Conservation (phyloP, 2,329 filamentous ascomycete species). For the Aspergillus neoniger region DNA sequence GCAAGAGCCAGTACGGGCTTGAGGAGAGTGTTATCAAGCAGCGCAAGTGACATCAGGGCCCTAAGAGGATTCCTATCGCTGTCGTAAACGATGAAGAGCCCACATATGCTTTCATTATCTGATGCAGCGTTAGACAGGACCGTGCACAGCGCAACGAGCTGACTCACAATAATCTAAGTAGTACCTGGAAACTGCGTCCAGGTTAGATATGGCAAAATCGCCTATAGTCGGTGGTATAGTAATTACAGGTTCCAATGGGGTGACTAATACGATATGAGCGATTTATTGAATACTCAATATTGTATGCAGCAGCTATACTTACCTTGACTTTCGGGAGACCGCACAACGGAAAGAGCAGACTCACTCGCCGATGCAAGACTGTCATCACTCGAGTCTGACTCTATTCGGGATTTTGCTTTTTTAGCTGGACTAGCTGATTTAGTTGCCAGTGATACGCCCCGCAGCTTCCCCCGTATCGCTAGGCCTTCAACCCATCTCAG, state of each 20-base stretch:
- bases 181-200: conserved; percentile 28
- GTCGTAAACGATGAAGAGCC: conserved; percentile 39
- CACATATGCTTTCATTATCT: conserved; percentile 41
- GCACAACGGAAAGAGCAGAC: background rate
- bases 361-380: background rate
- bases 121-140: background rate
- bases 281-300: background rate
- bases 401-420: background rate
- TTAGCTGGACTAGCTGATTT: conserved; percentile 1
- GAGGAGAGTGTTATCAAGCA: conserved; percentile 31
- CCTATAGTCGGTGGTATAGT: conserved; percentile 18
- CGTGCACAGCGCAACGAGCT: background rate
- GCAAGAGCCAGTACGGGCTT: conserved; percentile 37
- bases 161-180: conserved; percentile 39
- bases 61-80: conserved; percentile 38
- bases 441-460: conserved; percentile 25
- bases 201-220: conserved; percentile 15
- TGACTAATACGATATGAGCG: background rate
- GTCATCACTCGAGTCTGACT: background rate
- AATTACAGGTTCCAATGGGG: background rate
- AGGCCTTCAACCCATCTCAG: conserved; percentile 40
- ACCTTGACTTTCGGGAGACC: background rate
- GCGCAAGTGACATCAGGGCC: conserved; percentile 33
- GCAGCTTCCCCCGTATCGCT: conserved; percentile 37
- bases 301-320: background rate